Conservation (phyloP, 2,329 filamentous ascomycete genomes). For the Pseudogymnoascus sp. region DNA sequence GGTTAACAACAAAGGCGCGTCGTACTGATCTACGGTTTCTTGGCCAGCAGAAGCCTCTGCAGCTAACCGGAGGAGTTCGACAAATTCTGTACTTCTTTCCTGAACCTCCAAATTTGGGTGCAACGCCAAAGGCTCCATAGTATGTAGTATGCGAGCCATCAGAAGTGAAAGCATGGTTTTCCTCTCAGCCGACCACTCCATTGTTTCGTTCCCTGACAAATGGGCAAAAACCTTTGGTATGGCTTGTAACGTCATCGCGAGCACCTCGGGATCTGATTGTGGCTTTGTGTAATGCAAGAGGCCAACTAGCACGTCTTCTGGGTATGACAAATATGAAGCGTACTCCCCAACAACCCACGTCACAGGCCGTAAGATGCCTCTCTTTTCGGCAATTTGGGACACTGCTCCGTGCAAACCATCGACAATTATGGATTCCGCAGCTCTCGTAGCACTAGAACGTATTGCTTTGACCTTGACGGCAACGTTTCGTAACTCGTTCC, state of each 20-base stretch:
- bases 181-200: slow-evolving; percentile 63
- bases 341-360: slow-evolving; percentile 90
- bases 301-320: slow-evolving; percentile 65
- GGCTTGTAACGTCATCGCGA: slow-evolving; percentile 77
- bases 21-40: slow-evolving; percentile 47
- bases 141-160: slow-evolving; percentile 73
- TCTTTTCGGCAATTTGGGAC: slow-evolving; percentile 48
- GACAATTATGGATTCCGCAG: slow-evolving; percentile 69
- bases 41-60: slow-evolving; percentile 71
- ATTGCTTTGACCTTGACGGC: slow-evolving; percentile 86
- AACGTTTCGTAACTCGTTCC: slow-evolving; percentile 79
- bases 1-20: slow-evolving; percentile 76
- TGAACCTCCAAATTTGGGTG: slow-evolving; percentile 92
- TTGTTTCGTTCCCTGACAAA: slow-evolving; percentile 57
- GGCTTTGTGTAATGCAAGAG: slow-evolving; percentile 59
- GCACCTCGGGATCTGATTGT: slow-evolving; percentile 52
- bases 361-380: slow-evolving; percentile 64
- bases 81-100: slow-evolving; percentile 85
- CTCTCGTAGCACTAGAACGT: slow-evolving; percentile 69
- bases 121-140: slow-evolving; percentile 67
- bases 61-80: slow-evolving; percentile 80
- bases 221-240: slow-evolving; percentile 76
- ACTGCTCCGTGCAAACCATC: slow-evolving; percentile 47
- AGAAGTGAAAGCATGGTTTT: slow-evolving; percentile 70
- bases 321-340: slow-evolving; percentile 59